Base-by-base conservation (phyloP, 2,329 filamentous ascomycete species). In the Cladosporium sphaerospermum region DNA sequence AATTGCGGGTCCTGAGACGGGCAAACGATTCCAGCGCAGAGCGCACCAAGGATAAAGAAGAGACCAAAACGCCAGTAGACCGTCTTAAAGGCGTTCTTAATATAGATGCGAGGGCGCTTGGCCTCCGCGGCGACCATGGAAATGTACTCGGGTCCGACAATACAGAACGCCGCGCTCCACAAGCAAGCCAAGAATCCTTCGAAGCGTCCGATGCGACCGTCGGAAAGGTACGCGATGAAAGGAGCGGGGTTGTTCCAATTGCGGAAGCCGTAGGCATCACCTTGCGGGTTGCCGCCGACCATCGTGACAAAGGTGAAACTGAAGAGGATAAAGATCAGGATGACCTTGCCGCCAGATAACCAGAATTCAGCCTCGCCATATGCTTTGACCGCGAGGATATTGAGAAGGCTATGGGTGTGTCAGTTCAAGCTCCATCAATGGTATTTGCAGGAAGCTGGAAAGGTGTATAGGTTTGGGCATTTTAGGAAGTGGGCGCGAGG, bases 301-400 rank as follows among this genome's bases (percentile, higher is more conserved):
- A 68, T 69, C 13, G 65, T 67, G 18, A 69, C 52, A 49, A 69
- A 68, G 46, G 66, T 67, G 57, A 68, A 75, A 59, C 57, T 56
- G 64, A 75, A 73, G 13, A 76, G 63, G 40, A 71, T 69, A 49
- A 75, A 59, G 61, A 76, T 75, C 54, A 76, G 57, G 34, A 76
- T 52, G 52, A 76, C 71, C 57, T 77, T 76, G 58, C 71, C 71
- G 37, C 70, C 71, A 2, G 79, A 78, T 3, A 83, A 72, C 78
- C 78, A 84, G 54, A 69, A 69, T 49, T 70, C 68, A 34, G 62
- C 67, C 55, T 75, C 73, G 18, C 74, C 74, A 51, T 73, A 77
- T 1, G 67, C 70, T 32, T 69, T 64, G 42, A 76, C 74, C 37
- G 73, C 71, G n/a, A 75, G 62, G 14, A 74, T 37, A 57, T 76